Conservation (phyloP, 768 basidiomycete species). For the Hemileccinum rubropunctum region DNA sequence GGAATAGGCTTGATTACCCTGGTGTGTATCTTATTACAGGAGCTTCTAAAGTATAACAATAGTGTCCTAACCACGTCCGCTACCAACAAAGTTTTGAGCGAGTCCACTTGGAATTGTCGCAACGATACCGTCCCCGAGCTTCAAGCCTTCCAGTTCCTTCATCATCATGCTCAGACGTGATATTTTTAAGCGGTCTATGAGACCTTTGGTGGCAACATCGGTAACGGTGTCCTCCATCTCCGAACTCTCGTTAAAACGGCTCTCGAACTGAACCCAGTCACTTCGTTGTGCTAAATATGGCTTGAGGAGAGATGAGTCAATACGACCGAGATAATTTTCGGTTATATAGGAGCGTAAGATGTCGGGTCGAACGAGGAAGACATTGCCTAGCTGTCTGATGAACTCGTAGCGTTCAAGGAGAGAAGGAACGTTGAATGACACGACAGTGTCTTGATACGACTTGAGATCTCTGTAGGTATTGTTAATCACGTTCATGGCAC, state of each 20-base stretch:
- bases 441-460: constrained; percentile 88
- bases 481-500: neutral
- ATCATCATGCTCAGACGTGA: constrained; percentile 80
- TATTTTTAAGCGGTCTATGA: constrained; percentile 59
- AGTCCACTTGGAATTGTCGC: constrained; percentile 59
- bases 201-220: constrained; percentile 41
- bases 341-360: constrained; percentile 94
- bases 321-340: constrained; percentile 89
- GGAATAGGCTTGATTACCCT: constrained; percentile 59
- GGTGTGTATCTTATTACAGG: constrained; percentile 2
- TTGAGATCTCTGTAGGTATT: constrained; percentile 76
- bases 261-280: constrained; percentile 88
- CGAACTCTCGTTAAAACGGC: constrained; percentile 65
- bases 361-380: constrained; percentile 95
- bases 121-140: constrained; percentile 54
- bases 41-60: neutral
- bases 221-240: constrained; percentile 42
- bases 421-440: constrained; percentile 77
- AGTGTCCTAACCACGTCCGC: constrained; percentile 42
- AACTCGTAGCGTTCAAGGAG: constrained; percentile 97
- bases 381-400: constrained; percentile 93
- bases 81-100: constrained; percentile 50
- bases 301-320: constrained; percentile 80
- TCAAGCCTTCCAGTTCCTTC: constrained; percentile 78
- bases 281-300: constrained; percentile 89